Base-by-base conservation (phyloP, 129 eudicot species). In the Saposhnikovia divaricata region DNA sequence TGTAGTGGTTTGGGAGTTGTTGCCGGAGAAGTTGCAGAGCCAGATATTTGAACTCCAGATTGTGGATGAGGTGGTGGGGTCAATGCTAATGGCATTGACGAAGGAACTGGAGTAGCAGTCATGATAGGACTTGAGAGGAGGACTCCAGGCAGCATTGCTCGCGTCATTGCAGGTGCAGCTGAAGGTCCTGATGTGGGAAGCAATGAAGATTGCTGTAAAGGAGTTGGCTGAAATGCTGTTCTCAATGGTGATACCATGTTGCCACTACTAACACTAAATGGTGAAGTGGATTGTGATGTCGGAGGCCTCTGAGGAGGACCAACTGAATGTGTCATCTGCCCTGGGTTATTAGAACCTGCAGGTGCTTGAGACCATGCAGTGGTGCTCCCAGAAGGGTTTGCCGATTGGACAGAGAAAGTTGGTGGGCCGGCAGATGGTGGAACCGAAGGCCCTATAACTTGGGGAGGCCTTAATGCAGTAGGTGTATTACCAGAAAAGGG, bases 1-100 rank as follows among this genome's bases (percentile, higher is more conserved):
- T 80, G 91, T 46, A 69, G 92, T 39, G 96, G 95, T 77, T 86
- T 85, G 74, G 85, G 84, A 74, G 92, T 59, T 18, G 86, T 76
- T 37, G 46, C 70, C 53, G 87, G 75, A 70, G 76, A 78, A 25
- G 86, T 68, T 9, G 82, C 83, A 19, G 80, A 21, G 42, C 37
- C 59, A 75, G 86, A 72, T 48, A 38, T 82, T 5, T 80, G 83
- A 12, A 40, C 77, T 77, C 85, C 88, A 37, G 74, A 75, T 69
- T 74, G 85, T 25, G 84, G 82, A 40, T 57, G 75, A 16, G 82
- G 89, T 5, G 82, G 83, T 6, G 79, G 89, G 57, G 81, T 71
- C 37, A 88, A 85, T 63, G 81, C 55, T 25, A 89, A 75, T 65
- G 82, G 77, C 68, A 72, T 53, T 74, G 85, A 76, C 19, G 81